Evolutionary conservation across 2,329 filamentous ascomycete genomes (phyloP).

Genomic region (Helminthosporium solani): DNA sequence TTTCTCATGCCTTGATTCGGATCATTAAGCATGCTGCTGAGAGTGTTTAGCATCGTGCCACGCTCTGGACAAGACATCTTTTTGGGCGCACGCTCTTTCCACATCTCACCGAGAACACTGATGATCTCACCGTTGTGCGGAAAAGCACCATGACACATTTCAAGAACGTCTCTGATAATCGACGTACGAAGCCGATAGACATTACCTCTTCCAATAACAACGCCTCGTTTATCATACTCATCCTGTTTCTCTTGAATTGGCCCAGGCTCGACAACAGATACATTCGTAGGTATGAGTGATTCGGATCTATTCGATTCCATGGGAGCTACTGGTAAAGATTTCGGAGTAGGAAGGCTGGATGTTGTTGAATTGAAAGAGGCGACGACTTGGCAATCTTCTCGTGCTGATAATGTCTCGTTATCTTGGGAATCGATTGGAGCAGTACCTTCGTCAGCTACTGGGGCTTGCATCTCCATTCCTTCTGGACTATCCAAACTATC

Average conservation of each 20-base stretch:
- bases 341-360: not conserved
- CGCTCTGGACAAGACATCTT: constrained; percentile 50
- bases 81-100: constrained; percentile 48
- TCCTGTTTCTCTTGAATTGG: not conserved
- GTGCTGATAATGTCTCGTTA: too few species aligned
- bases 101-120: constrained; percentile 55
- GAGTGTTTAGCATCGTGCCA: constrained; percentile 52
- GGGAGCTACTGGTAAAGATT: not conserved
- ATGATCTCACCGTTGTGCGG: constrained; percentile 57
- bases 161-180: constrained; percentile 57
- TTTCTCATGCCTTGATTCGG: constrained; percentile 52
- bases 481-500: too few species aligned
- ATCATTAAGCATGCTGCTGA: constrained; percentile 53
- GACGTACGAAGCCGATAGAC: constrained; percentile 47
- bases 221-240: constrained; percentile 18
- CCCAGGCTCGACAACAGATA: not conserved
- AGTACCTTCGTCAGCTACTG: too few species aligned
- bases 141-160: constrained; percentile 56
- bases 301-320: not conserved
- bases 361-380: too few species aligned
- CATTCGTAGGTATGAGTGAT: not conserved
- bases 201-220: constrained; percentile 43
- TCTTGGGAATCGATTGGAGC: too few species aligned
- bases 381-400: too few species aligned
- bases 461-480: too few species aligned